Evolutionary conservation across 2,329 filamentous ascomycete genomes (phyloP).

Genomic region (Monilinia vaccinii-corymbosi): DNA sequence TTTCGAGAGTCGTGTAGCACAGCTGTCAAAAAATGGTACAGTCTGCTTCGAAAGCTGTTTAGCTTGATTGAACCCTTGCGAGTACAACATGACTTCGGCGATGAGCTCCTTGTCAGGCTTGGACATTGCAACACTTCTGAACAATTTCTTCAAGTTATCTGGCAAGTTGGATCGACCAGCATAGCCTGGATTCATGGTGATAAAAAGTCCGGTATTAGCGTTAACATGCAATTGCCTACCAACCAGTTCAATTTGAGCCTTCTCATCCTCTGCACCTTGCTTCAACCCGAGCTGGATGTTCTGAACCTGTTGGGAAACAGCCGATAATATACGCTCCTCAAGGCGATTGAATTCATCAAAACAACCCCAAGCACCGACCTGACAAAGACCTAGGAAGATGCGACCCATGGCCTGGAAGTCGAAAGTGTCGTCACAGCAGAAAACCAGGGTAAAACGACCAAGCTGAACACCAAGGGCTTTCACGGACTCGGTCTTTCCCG

Average conservation of each 20-base stretch:
- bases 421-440: slow-evolving; percentile 99
- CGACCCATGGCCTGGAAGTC: slow-evolving; percentile 99
- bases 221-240: slow-evolving; percentile 87
- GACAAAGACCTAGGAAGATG: slow-evolving; percentile 98
- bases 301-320: slow-evolving; percentile 97
- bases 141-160: slow-evolving; percentile 98
- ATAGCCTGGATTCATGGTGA: slow-evolving; percentile 99
- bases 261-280: slow-evolving; percentile 70
- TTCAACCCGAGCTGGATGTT: slow-evolving; percentile 97
- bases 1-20: slow-evolving; percentile 71
- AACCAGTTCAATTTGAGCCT: slow-evolving; percentile 86
- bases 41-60: slow-evolving; percentile 91
- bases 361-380: slow-evolving; percentile 98
- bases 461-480: slow-evolving; percentile 95
- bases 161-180: slow-evolving; percentile 95
- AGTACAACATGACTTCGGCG: slow-evolving; percentile 99
- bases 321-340: slow-evolving; percentile 93
- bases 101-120: slow-evolving; percentile 99
- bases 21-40: slow-evolving; percentile 96
- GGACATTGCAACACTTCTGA: slow-evolving; percentile 98
- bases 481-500: slow-evolving; percentile 97
- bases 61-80: slow-evolving; percentile 95
- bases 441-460: slow-evolving; percentile 94
- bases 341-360: slow-evolving; percentile 99
- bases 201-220: slow-evolving; percentile 93